Percentiles rank a stretch among this genome's conserved stretches.
Conservation (phyloP, 345 rosid species). For the Camelina hispida region DNA sequence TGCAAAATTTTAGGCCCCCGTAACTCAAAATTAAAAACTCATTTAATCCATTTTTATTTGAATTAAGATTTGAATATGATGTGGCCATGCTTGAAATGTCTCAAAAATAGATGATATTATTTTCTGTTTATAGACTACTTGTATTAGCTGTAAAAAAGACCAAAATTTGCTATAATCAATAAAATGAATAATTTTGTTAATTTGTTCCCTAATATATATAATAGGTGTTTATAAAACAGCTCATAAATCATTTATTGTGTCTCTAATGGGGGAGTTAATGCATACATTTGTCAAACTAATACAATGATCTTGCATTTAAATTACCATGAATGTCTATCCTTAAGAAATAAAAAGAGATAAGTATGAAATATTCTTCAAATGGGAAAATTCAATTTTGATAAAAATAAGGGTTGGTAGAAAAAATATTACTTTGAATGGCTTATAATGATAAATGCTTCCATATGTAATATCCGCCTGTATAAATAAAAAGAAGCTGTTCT, state of each 20-base stretch:
- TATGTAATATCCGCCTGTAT: not conserved
- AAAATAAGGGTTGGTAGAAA: not conserved
- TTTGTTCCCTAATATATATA: not conserved
- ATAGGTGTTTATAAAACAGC: not conserved
- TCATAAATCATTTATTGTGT: not conserved
- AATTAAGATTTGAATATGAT: no score
- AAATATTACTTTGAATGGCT: not conserved
- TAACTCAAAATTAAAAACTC: not conserved
- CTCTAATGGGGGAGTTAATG: no score
- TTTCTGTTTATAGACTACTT: not conserved
- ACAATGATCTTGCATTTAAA: not conserved
- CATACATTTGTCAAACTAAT: not conserved
- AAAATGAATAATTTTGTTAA: not conserved
- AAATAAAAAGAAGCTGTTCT: not conserved
- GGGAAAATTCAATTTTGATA: not conserved
- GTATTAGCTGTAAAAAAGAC: not conserved
- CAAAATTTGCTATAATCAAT: not conserved
- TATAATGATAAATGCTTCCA: not conserved
- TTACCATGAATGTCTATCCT: not conserved
- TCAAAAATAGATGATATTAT: not conserved
- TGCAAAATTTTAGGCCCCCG: not conserved
- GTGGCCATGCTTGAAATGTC: not conserved
- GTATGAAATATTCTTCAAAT: not conserved
- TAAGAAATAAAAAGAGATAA: not conserved
- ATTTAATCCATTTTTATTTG: no score